Evolutionary conservation across 2,329 filamentous ascomycete genomes (phyloP), one percentile per base, ranked within the genome.

Genomic region (Diplocarpon mali): DNA sequence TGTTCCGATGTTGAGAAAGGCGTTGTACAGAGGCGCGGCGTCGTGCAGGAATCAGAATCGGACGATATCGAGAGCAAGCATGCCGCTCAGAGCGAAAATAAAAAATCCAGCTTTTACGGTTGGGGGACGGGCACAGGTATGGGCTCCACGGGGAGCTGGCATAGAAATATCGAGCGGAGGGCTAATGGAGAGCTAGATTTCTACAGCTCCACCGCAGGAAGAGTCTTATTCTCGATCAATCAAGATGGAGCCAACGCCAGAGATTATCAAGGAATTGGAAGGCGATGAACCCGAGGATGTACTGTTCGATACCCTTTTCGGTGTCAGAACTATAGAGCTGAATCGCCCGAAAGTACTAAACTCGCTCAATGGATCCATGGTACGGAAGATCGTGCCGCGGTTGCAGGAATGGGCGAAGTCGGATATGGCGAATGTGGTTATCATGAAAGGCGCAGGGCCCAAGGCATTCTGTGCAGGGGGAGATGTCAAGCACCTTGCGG

Each of bases 361-460:
- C 67, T 84, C 90, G 20, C 78, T 98, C 55, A 89, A 93, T 64
- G 85, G 74, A 42, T 95, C 89, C 46, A 98, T 98, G 93, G 85
- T 83, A 51, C 78, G 85, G 58, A 96, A 98, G 69, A 96, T 98
- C 57, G 70, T 88, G 38, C 89, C 90, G 16, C 78, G 92, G 46
- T 65, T 98, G 60, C 72, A 85, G 60, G 90, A 96, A 71, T 98
- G 89, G 89, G 79, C 85, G 60, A 92, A 93, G 67, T 96, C 90
- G 24, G 83, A 95, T 61, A 73, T 98, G 68, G 89, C 92, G 45
- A 95, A 94, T 64, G 79, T 96, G 6, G 69, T 98, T 46, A 76
- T 98, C 54, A 81, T 98, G 64, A 95, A 95, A 66, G 92, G 92
- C 50, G 78, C 84, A 17, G 93, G 92, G 13, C 73, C 80, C 31